These are phyloP conservation scores for Geotrichum histeridarum DNA, from an alignment of 1,139 yeast species.

Conservation along the genomic window DNA sequence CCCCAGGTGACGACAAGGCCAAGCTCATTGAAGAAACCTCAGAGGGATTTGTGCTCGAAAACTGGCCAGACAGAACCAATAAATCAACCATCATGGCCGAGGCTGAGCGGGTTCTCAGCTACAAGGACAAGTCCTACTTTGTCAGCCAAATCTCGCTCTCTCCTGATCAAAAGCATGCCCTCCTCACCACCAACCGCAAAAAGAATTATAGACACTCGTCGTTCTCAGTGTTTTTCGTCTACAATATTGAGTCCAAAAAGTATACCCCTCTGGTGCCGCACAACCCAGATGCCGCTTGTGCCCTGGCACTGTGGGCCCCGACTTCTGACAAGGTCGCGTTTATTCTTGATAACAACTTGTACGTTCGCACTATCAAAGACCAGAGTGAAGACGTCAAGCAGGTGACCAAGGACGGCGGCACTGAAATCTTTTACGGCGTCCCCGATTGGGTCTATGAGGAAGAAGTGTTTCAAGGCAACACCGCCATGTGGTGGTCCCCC, in stretches of 20 bases:
- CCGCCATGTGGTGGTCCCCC: conserved; percentile 85
- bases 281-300: conserved; percentile 33
- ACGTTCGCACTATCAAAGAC: conserved; percentile 40
- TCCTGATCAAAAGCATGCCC: conserved; percentile 44
- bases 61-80: conserved; percentile 29
- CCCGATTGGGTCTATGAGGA: conserved; percentile 98
- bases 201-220: conserved; percentile 75
- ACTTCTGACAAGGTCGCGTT: conserved; percentile 60
- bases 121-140: conserved; percentile 22
- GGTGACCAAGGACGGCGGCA: conserved; percentile 67
- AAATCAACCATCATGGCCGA: conserved; percentile 22
- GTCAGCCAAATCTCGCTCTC: conserved; percentile 33
- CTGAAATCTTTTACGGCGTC: conserved; percentile 68
- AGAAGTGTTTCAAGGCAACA: conserved; percentile 64
- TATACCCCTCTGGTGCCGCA: conserved; percentile 43
- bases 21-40: conserved; percentile 17
- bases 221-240: conserved; percentile 60
- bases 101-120: conserved; percentile 19
- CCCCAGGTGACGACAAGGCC: conserved; percentile 14
- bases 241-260: conserved; percentile 40
- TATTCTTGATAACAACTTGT: conserved; percentile 62
- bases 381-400: conserved; percentile 33
- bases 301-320: conserved; percentile 74
- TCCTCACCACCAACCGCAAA: conserved; percentile 49
- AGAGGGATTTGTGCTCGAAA: conserved; percentile 20